Evolutionary conservation across 768 basidiomycete species (phyloP).

Genomic region (Coprinellus aureogranulatus): DNA sequence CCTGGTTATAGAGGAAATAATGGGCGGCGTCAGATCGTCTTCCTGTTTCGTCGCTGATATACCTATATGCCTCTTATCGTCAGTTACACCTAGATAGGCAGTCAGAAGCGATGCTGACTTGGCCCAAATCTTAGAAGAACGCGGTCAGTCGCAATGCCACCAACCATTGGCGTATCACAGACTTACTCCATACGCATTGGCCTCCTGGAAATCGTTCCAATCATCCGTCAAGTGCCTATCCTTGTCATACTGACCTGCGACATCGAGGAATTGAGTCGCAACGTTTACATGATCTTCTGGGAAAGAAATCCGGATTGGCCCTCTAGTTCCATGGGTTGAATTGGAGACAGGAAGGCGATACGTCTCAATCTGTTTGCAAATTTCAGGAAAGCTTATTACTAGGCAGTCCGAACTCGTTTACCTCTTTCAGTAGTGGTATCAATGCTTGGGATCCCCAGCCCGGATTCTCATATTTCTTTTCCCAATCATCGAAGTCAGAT

Average conservation of each 20-base stretch:
- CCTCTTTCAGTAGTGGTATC: conserved; percentile 60
- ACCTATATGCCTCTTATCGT: too few relatives aligned
- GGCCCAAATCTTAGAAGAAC: conserved; percentile 44
- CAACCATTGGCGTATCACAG: too few relatives aligned
- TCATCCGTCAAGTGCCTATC: conserved; percentile 44
- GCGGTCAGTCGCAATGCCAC: not conserved
- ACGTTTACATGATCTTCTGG: conserved; percentile 38
- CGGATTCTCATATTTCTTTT: conserved; percentile 44
- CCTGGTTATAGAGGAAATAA: conserved; percentile 49
- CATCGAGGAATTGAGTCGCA: conserved; percentile 45
- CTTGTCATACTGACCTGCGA: conserved; percentile 48
- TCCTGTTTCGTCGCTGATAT: conserved; percentile 49
- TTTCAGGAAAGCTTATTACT: too few relatives aligned
- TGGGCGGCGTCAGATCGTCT: conserved; percentile 56
- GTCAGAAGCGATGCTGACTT: conserved; percentile 36
- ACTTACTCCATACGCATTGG: conserved; percentile 47
- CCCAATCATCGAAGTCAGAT: conserved; percentile 70
- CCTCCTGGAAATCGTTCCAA: conserved; percentile 42
- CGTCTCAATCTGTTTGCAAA: conserved; percentile 35
- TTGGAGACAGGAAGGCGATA: conserved; percentile 27
- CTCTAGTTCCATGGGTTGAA: conserved; percentile 44
- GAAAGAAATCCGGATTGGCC: conserved; percentile 51
- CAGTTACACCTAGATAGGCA: too few relatives aligned
- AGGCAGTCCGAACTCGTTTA: too few relatives aligned
- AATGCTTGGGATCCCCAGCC: conserved; percentile 62